Percentiles rank a stretch among this genome's conserved stretches.
Conservation (phyloP, 345 rosid genomes). For the Arabidopsis thaliana region DNA sequence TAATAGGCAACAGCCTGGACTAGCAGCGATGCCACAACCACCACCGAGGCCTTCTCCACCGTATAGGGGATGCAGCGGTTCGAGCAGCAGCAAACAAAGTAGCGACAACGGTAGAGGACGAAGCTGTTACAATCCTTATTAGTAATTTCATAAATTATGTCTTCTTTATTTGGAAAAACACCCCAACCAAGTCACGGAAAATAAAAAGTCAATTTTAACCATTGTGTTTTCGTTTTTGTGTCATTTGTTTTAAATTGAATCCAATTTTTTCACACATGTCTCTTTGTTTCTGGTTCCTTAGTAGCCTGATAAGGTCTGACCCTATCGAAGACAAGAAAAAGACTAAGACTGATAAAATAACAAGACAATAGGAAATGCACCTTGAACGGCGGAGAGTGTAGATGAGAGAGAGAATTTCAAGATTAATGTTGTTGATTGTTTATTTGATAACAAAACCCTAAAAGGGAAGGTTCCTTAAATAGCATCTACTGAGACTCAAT, state of each 20-base stretch:
- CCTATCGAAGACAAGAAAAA: no score
- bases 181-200: constrained; percentile 8
- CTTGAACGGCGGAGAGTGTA: no score
- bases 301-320: no score
- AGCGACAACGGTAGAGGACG: constrained; percentile 65
- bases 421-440: no score
- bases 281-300: no score
- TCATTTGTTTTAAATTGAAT: constrained; percentile 1
- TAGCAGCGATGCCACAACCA: constrained; percentile 50
- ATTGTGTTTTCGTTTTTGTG: neutral
- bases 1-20: constrained; percentile 85
- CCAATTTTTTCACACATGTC: no score
- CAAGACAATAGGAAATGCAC: no score
- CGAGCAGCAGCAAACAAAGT: constrained; percentile 65
- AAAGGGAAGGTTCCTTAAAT: no score
- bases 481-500: no score
- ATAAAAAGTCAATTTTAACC: neutral
- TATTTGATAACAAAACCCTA: no score
- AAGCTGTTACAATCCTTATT: constrained; percentile 79
- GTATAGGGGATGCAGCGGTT: constrained; percentile 47
- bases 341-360: no score
- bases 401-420: no score
- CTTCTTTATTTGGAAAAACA: constrained; percentile 17
- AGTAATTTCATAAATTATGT: constrained; percentile 7
- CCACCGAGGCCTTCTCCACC: constrained; percentile 59